phyloP scores from a whole-genome alignment of 1,139 yeast genomes.

The Sugiyamaella pinicola region DNA sequence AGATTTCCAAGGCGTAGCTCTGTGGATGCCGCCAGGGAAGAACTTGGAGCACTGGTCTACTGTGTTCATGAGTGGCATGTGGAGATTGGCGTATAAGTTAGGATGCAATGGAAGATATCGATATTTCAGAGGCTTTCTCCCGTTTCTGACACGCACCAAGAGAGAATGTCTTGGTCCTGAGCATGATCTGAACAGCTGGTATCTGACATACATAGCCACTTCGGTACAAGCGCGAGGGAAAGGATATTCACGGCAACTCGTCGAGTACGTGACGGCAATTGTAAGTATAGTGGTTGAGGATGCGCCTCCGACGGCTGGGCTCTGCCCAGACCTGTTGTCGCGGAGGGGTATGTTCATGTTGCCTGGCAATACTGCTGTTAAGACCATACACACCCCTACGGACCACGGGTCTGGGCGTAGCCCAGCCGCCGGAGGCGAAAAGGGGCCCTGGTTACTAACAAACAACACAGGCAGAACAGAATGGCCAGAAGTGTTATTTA shows the following conservation, averaged over 20 bases:
- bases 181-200: conserved; percentile 50
- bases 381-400: too few relatives aligned
- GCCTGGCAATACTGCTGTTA: too few relatives aligned
- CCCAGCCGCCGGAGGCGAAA: too few relatives aligned
- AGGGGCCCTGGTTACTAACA: too few relatives aligned
- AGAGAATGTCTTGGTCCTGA: conserved; percentile 38
- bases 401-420: too few relatives aligned
- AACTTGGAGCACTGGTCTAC: conserved; percentile 50
- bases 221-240: conserved; percentile 63
- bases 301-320: too few relatives aligned
- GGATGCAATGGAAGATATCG: conserved; percentile 58
- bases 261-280: conserved; percentile 57
- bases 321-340: too few relatives aligned
- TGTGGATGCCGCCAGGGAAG: conserved; percentile 64
- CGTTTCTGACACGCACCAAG: conserved; percentile 55
- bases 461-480: conserved; percentile 48
- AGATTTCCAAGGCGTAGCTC: conserved; percentile 61
- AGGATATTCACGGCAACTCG: conserved; percentile 62
- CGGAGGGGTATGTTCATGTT: too few relatives aligned
- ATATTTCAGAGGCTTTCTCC: conserved; percentile 59
- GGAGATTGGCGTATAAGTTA: conserved; percentile 51
- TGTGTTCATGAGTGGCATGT: conserved; percentile 60
- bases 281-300: conserved; percentile 28
- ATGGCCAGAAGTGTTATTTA: conserved; percentile 52
- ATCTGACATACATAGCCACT: conserved; percentile 65